phyloP scores from a whole-genome alignment of 2,329 filamentous ascomycete genomes.

The Aureobasidium melanogenum region DNA sequence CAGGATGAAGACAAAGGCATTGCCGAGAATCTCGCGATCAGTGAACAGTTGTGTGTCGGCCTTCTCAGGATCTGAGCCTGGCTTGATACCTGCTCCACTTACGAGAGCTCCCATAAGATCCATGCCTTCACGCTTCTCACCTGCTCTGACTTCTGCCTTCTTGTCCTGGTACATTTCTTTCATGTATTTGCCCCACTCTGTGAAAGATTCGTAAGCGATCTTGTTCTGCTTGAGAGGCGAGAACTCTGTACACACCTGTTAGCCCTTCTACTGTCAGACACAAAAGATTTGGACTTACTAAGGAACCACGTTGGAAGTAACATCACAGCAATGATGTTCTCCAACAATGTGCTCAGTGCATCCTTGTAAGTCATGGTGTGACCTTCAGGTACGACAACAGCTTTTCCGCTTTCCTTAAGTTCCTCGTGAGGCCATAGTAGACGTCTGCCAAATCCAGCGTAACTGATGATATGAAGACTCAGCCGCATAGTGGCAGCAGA shows the following conservation, averaged over 20 bases:
- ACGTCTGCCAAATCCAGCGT: conserved; percentile 62
- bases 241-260: conserved; percentile 21
- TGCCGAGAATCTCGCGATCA: conserved; percentile 61
- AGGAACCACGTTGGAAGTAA: conserved; percentile 51
- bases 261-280: neutral
- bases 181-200: conserved; percentile 62
- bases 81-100: conserved; percentile 33
- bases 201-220: conserved; percentile 45
- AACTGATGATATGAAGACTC: conserved; percentile 52
- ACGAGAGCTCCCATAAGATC: conserved; percentile 50
- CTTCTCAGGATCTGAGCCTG: conserved; percentile 29
- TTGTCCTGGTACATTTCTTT: conserved; percentile 59
- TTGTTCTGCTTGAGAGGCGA: conserved; percentile 46
- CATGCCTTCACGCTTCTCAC: conserved; percentile 36
- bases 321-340: conserved; percentile 55
- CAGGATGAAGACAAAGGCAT: conserved; percentile 55
- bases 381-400: conserved; percentile 32
- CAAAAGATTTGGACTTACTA: conserved; percentile 24
- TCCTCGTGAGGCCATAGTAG: conserved; percentile 51
- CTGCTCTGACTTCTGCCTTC: conserved; percentile 35
- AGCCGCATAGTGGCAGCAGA: conserved; percentile 59
- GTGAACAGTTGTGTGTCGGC: conserved; percentile 39
- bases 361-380: conserved; percentile 58
- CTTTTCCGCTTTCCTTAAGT: conserved; percentile 18
- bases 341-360: conserved; percentile 52